These are phyloP conservation scores for Hibiscus syriacus DNA, from an alignment of 345 rosid species.

Conservation along the genomic window DNA sequence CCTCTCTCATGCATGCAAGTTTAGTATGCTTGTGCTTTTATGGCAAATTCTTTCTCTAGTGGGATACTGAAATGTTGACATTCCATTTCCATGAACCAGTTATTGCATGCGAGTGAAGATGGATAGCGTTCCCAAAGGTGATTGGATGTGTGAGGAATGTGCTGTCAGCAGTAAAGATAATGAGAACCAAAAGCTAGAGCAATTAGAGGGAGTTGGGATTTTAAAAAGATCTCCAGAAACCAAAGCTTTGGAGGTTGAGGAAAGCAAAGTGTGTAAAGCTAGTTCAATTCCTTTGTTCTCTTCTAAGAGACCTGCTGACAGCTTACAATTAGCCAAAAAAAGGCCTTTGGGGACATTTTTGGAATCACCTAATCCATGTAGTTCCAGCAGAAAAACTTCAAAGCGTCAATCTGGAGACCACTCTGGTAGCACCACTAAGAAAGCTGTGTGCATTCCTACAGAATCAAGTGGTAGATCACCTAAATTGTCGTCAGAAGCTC, in stretches of 20 bases:
- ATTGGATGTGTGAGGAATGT: constrained; percentile 62
- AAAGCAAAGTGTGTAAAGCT: constrained; percentile 10
- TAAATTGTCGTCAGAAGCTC: constrained; percentile 4
- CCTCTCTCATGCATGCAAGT: neutral
- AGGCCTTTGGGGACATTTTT: constrained; percentile 3
- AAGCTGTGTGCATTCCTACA: neutral
- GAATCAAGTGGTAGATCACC: constrained; percentile 3
- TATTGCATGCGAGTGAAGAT: constrained; percentile 52
- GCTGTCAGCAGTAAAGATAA: constrained; percentile 16
- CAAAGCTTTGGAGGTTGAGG: neutral
- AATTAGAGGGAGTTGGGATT: constrained; percentile 4
- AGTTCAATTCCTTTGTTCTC: constrained; percentile 1
- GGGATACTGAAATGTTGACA: neutral
- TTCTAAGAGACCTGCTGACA: constrained; percentile 5
- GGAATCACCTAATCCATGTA: neutral
- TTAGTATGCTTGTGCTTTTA: neutral
- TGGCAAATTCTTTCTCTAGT: neutral
- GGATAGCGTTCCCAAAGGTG: constrained; percentile 29
- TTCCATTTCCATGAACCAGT: constrained; percentile 24
- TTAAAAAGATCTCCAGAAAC: neutral
- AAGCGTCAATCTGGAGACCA: neutral
- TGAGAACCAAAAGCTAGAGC: constrained; percentile 15
- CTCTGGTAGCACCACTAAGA: neutral
- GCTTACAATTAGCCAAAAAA: constrained; percentile 9
- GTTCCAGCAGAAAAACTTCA: constrained; percentile 8